phyloP scores from a whole-genome alignment of 495 filamentous ascomycete genomes.

The Xylaria castorea region DNA sequence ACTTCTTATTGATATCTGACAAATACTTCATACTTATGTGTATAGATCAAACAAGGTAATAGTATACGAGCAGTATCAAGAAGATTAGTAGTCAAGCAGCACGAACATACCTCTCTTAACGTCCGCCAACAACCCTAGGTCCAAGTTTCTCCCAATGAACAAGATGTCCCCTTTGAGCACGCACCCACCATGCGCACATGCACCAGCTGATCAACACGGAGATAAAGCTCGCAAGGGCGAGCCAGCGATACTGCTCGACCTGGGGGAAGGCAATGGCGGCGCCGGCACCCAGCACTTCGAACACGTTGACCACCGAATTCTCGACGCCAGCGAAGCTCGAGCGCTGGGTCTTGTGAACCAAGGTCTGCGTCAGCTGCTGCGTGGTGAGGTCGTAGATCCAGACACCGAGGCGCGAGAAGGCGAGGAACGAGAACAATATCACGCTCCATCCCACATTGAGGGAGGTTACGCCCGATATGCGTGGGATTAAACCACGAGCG shows the following conservation, averaged over 20 bases:
- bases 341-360: conserved; percentile 41
- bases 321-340: conserved; percentile 55
- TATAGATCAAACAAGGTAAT: too few relatives aligned
- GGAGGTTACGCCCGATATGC: conserved; percentile 9
- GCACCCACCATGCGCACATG: conserved; percentile 51
- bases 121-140: not conserved
- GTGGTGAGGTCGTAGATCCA: conserved; percentile 57
- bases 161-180: conserved; percentile 38
- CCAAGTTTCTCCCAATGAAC: conserved; percentile 41
- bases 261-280: conserved; percentile 45
- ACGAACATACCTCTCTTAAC: not conserved
- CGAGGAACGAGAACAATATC: conserved; percentile 50
- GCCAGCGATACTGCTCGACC: conserved; percentile 50
- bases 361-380: conserved; percentile 53
- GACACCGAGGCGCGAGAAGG: conserved; percentile 45
- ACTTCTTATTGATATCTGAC: not conserved
- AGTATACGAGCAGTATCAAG: not conserved
- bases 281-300: conserved; percentile 47
- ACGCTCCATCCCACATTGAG: conserved; percentile 40
- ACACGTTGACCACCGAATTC: conserved; percentile 47
- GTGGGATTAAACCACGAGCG: not conserved
- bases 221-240: conserved; percentile 45
- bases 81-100: not conserved
- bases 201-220: conserved; percentile 43
- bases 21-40: not conserved